Percentiles rank a stretch among this genome's conserved stretches.
phyloP scores from a whole-genome alignment of 352 stramenopile species.

The Globisporangium nodosum region DNA sequence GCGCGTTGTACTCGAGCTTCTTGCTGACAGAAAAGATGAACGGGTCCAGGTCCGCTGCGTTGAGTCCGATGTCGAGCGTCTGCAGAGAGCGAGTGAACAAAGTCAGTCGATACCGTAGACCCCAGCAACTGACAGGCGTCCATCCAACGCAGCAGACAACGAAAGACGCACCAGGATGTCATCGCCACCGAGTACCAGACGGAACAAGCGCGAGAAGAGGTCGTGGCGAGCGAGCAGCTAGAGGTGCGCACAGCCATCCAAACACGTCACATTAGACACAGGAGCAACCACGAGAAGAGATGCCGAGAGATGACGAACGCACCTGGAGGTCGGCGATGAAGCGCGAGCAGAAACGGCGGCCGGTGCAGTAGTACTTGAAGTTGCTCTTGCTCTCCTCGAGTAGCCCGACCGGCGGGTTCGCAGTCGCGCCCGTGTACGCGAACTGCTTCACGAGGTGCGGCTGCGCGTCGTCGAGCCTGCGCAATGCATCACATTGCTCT shows the following conservation, averaged over 20 bases:
- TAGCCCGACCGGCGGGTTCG: constrained; percentile 49
- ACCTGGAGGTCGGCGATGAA: constrained; percentile 67
- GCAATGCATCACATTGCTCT: not conserved
- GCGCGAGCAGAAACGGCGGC: constrained; percentile 68
- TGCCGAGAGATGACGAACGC: not conserved
- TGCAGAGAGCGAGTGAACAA: constrained; percentile 9
- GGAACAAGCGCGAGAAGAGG: constrained; percentile 51
- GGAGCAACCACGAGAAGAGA: not conserved
- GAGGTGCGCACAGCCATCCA: not conserved
- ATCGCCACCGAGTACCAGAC: constrained; percentile 27
- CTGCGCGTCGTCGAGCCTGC: constrained; percentile 54
- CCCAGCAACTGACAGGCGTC: not conserved
- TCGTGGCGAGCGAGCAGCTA: constrained; percentile 57
- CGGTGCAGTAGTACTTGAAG: constrained; percentile 85
- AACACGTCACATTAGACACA: not conserved
- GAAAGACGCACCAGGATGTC: constrained; percentile 10
- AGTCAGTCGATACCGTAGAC: not conserved
- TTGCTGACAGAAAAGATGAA: constrained; percentile 72
- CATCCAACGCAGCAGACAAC: not conserved
- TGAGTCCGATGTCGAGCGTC: constrained; percentile 69
- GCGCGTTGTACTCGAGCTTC: constrained; percentile 59
- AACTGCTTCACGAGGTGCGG: constrained; percentile 65
- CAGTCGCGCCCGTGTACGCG: constrained; percentile 62
- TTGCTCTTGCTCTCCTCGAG: constrained; percentile 71
- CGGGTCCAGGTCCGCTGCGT: constrained; percentile 50